Conservation (phyloP, 2,329 filamentous ascomycete species). For the Pyricularia pennisetigena region DNA sequence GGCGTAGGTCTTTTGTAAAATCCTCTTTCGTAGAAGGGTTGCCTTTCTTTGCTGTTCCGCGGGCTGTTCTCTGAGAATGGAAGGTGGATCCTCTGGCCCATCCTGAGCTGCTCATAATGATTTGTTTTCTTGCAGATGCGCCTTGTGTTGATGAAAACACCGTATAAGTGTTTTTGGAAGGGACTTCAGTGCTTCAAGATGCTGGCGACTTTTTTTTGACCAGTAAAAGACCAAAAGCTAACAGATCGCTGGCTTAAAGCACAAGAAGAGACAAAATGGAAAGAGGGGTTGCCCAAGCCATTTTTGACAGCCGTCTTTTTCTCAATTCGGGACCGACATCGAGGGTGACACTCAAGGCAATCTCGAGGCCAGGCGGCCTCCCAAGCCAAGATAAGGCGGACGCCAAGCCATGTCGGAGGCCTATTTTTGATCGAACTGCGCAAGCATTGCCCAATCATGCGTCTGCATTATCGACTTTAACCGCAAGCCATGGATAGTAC, state of each 20-base stretch:
- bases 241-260: not conserved
- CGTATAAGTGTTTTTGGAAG: not conserved
- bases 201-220: no score
- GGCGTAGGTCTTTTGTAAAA: not conserved
- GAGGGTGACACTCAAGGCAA: not conserved
- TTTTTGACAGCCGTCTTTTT: no score
- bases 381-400: conserved; percentile 5
- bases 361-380: not conserved
- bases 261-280: not conserved
- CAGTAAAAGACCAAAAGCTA: not conserved
- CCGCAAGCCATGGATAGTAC: not conserved
- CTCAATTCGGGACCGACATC: not conserved
- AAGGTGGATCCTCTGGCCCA: no score
- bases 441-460: not conserved
- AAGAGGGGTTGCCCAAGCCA: not conserved
- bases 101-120: not conserved
- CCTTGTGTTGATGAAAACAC: not conserved
- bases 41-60: not conserved
- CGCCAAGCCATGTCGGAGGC: not conserved
- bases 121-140: not conserved
- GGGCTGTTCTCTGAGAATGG: not conserved
- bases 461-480: not conserved
- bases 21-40: not conserved
- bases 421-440: not conserved
- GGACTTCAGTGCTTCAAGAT: not conserved